These are phyloP conservation scores for Pistacia vera DNA, from an alignment of 345 rosid species.

Conservation along the genomic window DNA sequence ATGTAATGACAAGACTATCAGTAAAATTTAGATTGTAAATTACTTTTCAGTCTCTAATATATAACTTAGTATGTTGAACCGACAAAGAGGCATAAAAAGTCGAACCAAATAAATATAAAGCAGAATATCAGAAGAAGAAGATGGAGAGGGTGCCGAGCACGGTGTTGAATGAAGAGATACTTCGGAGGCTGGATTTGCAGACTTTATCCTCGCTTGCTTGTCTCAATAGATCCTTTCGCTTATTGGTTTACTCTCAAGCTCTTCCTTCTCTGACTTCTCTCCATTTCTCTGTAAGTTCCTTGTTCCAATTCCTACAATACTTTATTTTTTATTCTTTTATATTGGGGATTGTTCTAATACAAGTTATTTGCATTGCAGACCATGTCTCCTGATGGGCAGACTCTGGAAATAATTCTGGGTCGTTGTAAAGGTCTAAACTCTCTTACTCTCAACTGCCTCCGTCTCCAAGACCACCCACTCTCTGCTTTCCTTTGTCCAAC, in stretches of 20 bases:
- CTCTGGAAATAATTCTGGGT: conserved; percentile 37
- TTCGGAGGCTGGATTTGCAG: conserved; percentile 51
- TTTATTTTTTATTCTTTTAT: not conserved
- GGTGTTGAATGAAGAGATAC: conserved; percentile 45
- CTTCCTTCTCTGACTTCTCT: conserved; percentile 46
- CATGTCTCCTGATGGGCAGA: conserved; percentile 38
- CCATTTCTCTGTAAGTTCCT: conserved; percentile 41
- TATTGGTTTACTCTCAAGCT: conserved; percentile 40
- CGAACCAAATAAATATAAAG: not conserved
- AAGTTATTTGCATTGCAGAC: conserved; percentile 34
- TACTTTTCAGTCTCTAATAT: too few species aligned
- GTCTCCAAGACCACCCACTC: conserved; percentile 37
- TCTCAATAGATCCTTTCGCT: conserved; percentile 48
- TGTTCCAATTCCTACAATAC: not conserved
- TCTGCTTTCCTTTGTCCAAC: conserved; percentile 31
- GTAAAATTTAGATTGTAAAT: too few species aligned
- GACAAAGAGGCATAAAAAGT: not conserved
- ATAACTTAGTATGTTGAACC: not conserved
- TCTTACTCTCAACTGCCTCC: conserved; percentile 54
- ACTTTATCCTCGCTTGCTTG: conserved; percentile 54
- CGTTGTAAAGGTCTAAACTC: conserved; percentile 32
- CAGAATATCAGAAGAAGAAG: not conserved
- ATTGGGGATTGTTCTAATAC: not conserved
- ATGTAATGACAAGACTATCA: too few species aligned
- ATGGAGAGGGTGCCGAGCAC: conserved; percentile 35